phyloP scores from a whole-genome alignment of 2,329 filamentous ascomycete genomes.

The Paradendryphiella salina region DNA sequence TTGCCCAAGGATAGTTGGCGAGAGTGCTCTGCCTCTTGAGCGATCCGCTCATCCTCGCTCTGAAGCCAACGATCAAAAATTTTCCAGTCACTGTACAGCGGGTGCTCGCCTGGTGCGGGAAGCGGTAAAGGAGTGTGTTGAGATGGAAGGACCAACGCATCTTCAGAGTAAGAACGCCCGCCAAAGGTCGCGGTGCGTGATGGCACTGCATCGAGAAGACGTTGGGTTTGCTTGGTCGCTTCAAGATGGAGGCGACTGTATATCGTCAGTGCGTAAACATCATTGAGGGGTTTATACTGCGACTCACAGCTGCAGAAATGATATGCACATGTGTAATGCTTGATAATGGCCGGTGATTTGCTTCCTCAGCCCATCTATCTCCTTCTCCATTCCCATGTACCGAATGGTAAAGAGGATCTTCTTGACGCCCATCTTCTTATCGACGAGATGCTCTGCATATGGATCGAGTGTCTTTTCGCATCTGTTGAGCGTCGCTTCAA shows the following conservation, averaged over 20 bases:
- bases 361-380: constrained; percentile 35
- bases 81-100: constrained; percentile 38
- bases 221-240: constrained; percentile 29
- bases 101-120: constrained; percentile 34
- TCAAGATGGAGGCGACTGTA: constrained; percentile 37
- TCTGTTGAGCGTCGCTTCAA: constrained; percentile 36
- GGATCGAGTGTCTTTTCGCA: constrained; percentile 38
- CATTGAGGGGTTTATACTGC: not conserved
- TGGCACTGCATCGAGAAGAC: constrained; percentile 27
- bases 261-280: constrained; percentile 9
- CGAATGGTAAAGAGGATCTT: constrained; percentile 38
- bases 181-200: constrained; percentile 34
- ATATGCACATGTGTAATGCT: constrained; percentile 38
- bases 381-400: constrained; percentile 43
- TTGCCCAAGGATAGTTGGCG: constrained; percentile 30
- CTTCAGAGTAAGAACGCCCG: constrained; percentile 31
- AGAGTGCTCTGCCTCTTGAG: constrained; percentile 20
- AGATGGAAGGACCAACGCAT: constrained; percentile 23
- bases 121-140: constrained; percentile 24
- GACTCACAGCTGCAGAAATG: constrained; percentile 37
- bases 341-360: constrained; percentile 39
- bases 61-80: constrained; percentile 37
- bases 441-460: constrained; percentile 36
- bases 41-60: constrained; percentile 34
- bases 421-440: constrained; percentile 37